Conservation (phyloP, 2,329 filamentous ascomycete species). For the Endoconidiophora laricicola region DNA sequence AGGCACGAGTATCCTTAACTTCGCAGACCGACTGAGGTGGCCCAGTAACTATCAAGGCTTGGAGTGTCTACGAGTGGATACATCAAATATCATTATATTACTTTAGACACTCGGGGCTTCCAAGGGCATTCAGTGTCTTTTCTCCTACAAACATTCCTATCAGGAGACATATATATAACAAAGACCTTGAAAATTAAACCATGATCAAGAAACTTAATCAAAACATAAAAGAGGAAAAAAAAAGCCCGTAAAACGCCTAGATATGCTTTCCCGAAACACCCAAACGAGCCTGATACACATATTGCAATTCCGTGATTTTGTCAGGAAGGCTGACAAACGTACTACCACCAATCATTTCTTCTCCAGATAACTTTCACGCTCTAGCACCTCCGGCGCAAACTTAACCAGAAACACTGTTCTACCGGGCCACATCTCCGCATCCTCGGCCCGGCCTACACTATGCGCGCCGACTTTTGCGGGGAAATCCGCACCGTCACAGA, state of each 20-base stretch:
- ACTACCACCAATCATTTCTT: constrained; percentile 25
- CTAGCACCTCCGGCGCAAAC: constrained; percentile 79
- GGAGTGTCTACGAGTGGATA: too few species aligned
- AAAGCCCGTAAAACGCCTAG: background rate
- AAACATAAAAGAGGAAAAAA: background rate
- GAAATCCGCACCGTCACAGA: constrained; percentile 86
- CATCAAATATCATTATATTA: too few species aligned
- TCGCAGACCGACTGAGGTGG: too few species aligned
- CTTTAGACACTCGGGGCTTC: too few species aligned
- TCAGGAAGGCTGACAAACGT: too few species aligned
- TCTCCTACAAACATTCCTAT: too few species aligned
- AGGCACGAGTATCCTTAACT: too few species aligned
- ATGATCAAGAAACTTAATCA: background rate
- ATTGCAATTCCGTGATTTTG: too few species aligned
- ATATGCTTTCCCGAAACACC: constrained; percentile 2
- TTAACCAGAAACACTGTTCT: constrained; percentile 92
- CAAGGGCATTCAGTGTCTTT: too few species aligned
- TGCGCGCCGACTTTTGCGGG: constrained; percentile 81
- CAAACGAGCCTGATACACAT: background rate
- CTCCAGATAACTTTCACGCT: constrained; percentile 70
- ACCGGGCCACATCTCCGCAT: constrained; percentile 80
- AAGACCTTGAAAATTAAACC: too few species aligned
- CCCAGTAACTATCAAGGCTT: too few species aligned
- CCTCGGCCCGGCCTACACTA: constrained; percentile 40
- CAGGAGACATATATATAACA: too few species aligned